phyloP scores from a whole-genome alignment of 2,329 filamentous ascomycete species.

The Aspergillus sp. region DNA sequence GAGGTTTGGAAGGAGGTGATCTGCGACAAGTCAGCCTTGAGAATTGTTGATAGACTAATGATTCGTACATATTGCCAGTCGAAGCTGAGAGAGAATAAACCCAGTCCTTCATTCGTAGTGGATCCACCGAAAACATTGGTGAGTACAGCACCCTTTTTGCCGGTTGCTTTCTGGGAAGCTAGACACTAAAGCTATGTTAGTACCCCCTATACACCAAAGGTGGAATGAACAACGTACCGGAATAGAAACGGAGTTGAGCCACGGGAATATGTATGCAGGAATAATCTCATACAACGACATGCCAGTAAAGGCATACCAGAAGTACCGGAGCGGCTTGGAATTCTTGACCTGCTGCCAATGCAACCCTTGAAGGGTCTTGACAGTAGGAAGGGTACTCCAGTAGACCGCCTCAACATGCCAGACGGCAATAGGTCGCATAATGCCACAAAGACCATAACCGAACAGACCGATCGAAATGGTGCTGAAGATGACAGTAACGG shows the following conservation, averaged over 20 bases:
- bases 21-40: slow-evolving; percentile 35
- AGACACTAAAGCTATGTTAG: slow-evolving; percentile 8
- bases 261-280: slow-evolving; percentile 29
- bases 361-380: slow-evolving; percentile 38
- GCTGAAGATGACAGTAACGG: slow-evolving; percentile 50
- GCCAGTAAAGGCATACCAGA: slow-evolving; percentile 32
- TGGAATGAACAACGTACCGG: not conserved
- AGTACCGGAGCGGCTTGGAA: slow-evolving; percentile 30
- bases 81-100: slow-evolving; percentile 25
- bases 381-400: slow-evolving; percentile 49
- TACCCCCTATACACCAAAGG: too few species aligned
- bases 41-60: slow-evolving; percentile 13
- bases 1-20: slow-evolving; percentile 58
- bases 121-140: slow-evolving; percentile 27
- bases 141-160: slow-evolving; percentile 12
- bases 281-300: slow-evolving; percentile 26
- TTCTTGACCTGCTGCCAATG: slow-evolving; percentile 34
- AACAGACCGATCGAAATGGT: slow-evolving; percentile 59
- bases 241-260: slow-evolving; percentile 27
- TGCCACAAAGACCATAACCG: slow-evolving; percentile 56
- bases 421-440: slow-evolving; percentile 57
- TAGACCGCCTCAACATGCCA: slow-evolving; percentile 61
- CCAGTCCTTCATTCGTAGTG: slow-evolving; percentile 28
- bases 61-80: slow-evolving; percentile 30
- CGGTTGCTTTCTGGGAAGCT: slow-evolving; percentile 15